These are phyloP conservation scores for Pulveroboletus sp. DNA, from an alignment of 768 basidiomycete genomes.

Conservation along the genomic window DNA sequence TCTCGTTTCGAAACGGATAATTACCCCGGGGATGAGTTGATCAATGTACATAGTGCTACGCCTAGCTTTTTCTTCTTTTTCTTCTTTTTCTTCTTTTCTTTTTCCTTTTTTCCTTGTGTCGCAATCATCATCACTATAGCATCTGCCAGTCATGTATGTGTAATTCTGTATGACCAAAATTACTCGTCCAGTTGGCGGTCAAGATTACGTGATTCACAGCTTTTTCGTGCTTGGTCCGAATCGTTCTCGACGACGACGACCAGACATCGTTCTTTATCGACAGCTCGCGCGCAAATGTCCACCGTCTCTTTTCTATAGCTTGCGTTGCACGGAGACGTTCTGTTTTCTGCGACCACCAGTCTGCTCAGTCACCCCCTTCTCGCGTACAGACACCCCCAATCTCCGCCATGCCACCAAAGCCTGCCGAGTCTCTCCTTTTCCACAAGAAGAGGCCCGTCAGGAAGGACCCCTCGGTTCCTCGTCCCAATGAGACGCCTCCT, in stretches of 20 bases:
- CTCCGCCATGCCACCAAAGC: constrained; percentile 25
- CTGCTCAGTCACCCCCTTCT: not conserved
- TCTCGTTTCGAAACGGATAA: constrained; percentile 24
- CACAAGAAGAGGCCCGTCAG: constrained; percentile 55
- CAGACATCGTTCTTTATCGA: not conserved
- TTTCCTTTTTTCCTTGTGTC: not conserved
- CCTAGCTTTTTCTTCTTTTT: constrained; percentile 2
- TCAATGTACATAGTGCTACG: constrained; percentile 29
- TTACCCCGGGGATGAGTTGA: constrained; percentile 15
- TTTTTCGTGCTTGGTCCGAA: not conserved
- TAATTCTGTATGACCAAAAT: constrained; percentile 8
- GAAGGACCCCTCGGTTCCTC: constrained; percentile 15
- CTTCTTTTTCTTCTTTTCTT: not conserved
- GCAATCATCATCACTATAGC: constrained; percentile 16
- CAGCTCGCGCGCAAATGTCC: constrained; percentile 3
- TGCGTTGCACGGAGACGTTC: not conserved
- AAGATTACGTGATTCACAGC: constrained; percentile 26
- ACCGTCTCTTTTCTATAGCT: not conserved
- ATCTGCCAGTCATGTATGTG: constrained; percentile 11
- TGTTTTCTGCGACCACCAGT: not conserved
- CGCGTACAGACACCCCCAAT: not conserved
- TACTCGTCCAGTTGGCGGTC: not conserved
- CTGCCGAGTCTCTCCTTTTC: constrained; percentile 52
- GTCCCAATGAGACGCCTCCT: constrained; percentile 14
- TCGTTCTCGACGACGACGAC: not conserved